Base-by-base conservation (phyloP, 345 rosid genomes). In the Lepidium sativum region DNA sequence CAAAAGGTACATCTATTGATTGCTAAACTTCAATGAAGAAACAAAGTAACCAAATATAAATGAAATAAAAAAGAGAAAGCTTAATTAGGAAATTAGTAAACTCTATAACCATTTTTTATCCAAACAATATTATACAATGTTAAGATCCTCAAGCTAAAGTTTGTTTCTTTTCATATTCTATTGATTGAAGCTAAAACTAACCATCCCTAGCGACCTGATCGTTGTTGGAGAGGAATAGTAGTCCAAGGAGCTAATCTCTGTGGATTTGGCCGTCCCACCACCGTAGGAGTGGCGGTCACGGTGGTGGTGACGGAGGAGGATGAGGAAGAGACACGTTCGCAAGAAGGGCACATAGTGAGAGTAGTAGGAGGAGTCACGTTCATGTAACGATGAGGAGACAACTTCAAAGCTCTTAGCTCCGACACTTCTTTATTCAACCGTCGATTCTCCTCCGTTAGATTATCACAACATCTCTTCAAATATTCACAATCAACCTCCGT, bases 401-500 rank as follows among this genome's bases (percentile, higher is more conserved):
- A 81, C 65, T 87, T 90, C 66, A 90, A 71, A 40, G 92, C 82
- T 49, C 97, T 78, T 5, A 90, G 90, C 77, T 87, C 97, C 48
- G 81, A 81, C 23, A 82, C 95, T 72, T 90, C 97, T 77, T 87
- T 90, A 20, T 84, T 95, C 69, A 90, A 51, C 72, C 92, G 65
- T 66, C 82, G 75, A 73, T 90, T 90, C 67, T 90, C 97, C 44
- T 75, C 87, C 2, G 83, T 87, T 8, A 90, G 70, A 81, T 74
- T 84, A 63, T 90, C 95, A 6, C 95, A 90, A 47, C 88, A 85
- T 59, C 87, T 76, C 80, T 87, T 90, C 2, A 90, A 53, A 68
- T 81, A 85, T 71, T 90, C 97, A 40, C 97, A 90, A 49, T 87
- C 97, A 3, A 87, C 88, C 74, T 90, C 97, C 4, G 97, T 87